Base-by-base conservation (phyloP, 768 basidiomycete genomes). In the Leccinum disarticulatum region DNA sequence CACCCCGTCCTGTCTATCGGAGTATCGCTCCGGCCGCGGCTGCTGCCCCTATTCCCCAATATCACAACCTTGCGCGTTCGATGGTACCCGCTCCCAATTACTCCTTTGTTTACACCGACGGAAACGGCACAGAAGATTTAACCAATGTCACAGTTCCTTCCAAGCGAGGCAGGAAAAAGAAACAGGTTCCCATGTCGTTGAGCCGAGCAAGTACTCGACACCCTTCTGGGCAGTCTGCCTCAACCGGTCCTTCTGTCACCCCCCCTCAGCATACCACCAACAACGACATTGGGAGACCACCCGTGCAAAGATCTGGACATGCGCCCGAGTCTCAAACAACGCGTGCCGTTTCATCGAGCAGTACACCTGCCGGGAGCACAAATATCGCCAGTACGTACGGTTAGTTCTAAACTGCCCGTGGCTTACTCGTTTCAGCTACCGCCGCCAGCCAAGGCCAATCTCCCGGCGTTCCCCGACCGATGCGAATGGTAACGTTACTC, bases 401-500 rank as follows among this genome's bases (percentile, higher is more conserved):
- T 57, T 9, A 22, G 54, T 15, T 25, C 11, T 5, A 35, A 52
- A 28, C 2, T 38, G 64, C 52, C 19, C 0, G 5, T 46, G 35
- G 36, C 60, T 68, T 52, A 67, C 19, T 52, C 22, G 52, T 55
- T 59, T 41, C 50, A 65, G 67, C 61, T 22, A 53, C 63, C 31
- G 2, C 55, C 28, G 31, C 49, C 41, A 47, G 55, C 54, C 67
- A 67, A 56, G 52, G 38, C 35, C 36, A 54, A 62, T 52, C 57
- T 58, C 65, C 60, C 50, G 50, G 50, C 61, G 41, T 51, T 60
- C 52, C 58, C 54, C 36, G 64, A 48, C 70, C 69, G 13, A 9
- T 78, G 57, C 79, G 85, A 47, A 81, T 88, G 74, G 74, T 91
- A 9, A 91, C 88, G 13, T 63, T 91, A 43, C 77, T 90, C 8